phyloP scores from a whole-genome alignment of 2,329 filamentous ascomycete genomes.

The Cordyceps fumosorosea region DNA sequence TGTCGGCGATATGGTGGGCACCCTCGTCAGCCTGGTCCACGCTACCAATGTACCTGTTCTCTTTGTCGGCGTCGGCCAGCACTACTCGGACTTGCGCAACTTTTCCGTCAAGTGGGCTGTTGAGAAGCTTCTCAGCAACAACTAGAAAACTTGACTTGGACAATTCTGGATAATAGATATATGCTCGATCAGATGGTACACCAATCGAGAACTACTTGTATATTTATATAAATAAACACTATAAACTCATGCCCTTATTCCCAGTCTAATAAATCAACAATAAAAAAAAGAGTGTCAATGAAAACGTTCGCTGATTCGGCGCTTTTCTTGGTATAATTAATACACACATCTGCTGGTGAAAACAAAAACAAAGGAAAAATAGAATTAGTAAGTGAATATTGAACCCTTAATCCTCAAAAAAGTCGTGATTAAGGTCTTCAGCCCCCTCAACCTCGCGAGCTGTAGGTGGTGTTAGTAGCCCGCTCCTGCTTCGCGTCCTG shows the following conservation, averaged over 20 bases:
- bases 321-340: neutral
- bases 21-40: slow-evolving; percentile 93
- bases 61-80: slow-evolving; percentile 73
- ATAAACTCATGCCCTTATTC: neutral
- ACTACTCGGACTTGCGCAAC: slow-evolving; percentile 62
- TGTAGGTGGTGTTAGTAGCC: slow-evolving; percentile 83
- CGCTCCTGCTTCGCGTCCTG: slow-evolving; percentile 36
- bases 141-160: slow-evolving; percentile 21
- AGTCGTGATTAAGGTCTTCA: slow-evolving; percentile 52
- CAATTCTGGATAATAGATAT: neutral
- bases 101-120: slow-evolving; percentile 66
- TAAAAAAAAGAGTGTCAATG: slow-evolving; percentile 2
- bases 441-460: slow-evolving; percentile 41
- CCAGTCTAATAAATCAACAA: slow-evolving; percentile 6
- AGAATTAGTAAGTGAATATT: slow-evolving; percentile 6
- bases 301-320: neutral
- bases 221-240: neutral
- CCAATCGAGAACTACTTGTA: neutral
- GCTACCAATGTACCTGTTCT: slow-evolving; percentile 94
- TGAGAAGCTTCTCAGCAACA: slow-evolving; percentile 54
- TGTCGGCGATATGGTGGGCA: slow-evolving; percentile 97
- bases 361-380: slow-evolving; percentile 21
- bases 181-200: neutral
- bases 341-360: slow-evolving; percentile 16
- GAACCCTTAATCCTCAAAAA: slow-evolving; percentile 41